Conservation (phyloP, 164 flowering plant species). For the Tinospora cordifolia region DNA sequence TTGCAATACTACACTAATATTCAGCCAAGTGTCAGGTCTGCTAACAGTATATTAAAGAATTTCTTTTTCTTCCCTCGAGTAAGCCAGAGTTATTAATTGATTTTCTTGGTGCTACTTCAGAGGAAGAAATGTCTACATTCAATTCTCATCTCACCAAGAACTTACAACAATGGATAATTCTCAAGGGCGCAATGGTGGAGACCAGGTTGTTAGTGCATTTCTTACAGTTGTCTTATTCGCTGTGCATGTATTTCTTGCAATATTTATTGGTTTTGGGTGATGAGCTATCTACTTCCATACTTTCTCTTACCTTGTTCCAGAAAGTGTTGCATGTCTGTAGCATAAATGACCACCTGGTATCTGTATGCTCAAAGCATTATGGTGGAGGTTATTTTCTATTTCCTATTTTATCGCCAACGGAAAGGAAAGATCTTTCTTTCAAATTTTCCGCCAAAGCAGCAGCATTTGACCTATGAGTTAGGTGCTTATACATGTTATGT, state of each 20-base stretch:
- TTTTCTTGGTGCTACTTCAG: constrained; percentile 26
- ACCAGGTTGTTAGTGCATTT: constrained; percentile 56
- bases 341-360: too few species aligned
- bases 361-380: too few species aligned
- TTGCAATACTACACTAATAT: constrained; percentile 69
- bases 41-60: not conserved
- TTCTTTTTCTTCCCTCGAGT: not conserved
- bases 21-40: constrained; percentile 75
- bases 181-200: constrained; percentile 59
- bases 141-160: constrained; percentile 97
- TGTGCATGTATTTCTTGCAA: not conserved
- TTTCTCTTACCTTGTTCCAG: too few species aligned
- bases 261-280: not conserved
- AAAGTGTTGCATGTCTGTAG: too few species aligned
- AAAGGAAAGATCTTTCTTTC: too few species aligned
- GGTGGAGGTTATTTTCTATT: too few species aligned
- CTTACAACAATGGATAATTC: constrained; percentile 75
- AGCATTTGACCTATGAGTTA: too few species aligned
- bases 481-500: too few species aligned
- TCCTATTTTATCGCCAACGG: too few species aligned
- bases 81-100: not conserved
- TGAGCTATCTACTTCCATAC: too few species aligned
- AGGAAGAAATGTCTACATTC: constrained; percentile 95
- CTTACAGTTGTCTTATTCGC: not conserved
- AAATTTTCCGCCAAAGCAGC: too few species aligned